These are phyloP conservation scores for Candida labiduridarum DNA, from an alignment of 1,139 yeast genomes.

Conservation along the genomic window DNA sequence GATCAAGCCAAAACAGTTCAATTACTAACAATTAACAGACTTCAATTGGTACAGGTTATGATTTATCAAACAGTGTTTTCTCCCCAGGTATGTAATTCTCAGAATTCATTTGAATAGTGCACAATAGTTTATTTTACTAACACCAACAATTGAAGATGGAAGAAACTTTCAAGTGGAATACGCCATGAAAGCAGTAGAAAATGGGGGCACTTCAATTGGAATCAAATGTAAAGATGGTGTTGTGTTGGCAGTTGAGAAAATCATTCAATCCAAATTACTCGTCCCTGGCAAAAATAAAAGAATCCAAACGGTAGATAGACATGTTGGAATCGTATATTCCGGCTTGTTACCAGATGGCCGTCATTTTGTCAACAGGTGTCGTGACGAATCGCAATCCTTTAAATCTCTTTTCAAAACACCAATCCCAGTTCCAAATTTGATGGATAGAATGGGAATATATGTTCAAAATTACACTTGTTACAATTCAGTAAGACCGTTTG, in stretches of 20 bases:
- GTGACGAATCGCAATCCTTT: constrained; percentile 88
- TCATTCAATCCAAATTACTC: constrained; percentile 80
- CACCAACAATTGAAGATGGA: constrained; percentile 58
- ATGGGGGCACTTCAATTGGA: constrained; percentile 94
- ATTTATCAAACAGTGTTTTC: constrained; percentile 89
- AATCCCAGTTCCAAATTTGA: constrained; percentile 78
- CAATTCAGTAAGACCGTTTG: constrained; percentile 97
- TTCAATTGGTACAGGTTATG: constrained; percentile 97
- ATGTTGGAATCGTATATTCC: constrained; percentile 91
- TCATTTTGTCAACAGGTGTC: constrained; percentile 86
- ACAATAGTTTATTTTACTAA: constrained; percentile 3
- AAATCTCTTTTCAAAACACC: constrained; percentile 76
- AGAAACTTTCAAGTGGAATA: constrained; percentile 98
- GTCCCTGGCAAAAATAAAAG: constrained; percentile 89
- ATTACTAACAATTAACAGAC: constrained; percentile 37
- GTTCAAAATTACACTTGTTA: constrained; percentile 96
- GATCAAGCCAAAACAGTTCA: background rate
- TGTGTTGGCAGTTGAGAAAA: constrained; percentile 94
- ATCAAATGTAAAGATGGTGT: constrained; percentile 91
- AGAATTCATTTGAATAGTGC: constrained; percentile 14
- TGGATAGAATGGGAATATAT: constrained; percentile 86
- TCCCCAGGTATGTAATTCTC: constrained; percentile 36
- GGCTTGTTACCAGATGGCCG: constrained; percentile 97
- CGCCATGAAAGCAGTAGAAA: constrained; percentile 96
- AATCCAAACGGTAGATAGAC: constrained; percentile 90